These are phyloP conservation scores for Hypoxylon sp. DNA, from an alignment of 2,329 filamentous ascomycete genomes.

Conservation along the genomic window DNA sequence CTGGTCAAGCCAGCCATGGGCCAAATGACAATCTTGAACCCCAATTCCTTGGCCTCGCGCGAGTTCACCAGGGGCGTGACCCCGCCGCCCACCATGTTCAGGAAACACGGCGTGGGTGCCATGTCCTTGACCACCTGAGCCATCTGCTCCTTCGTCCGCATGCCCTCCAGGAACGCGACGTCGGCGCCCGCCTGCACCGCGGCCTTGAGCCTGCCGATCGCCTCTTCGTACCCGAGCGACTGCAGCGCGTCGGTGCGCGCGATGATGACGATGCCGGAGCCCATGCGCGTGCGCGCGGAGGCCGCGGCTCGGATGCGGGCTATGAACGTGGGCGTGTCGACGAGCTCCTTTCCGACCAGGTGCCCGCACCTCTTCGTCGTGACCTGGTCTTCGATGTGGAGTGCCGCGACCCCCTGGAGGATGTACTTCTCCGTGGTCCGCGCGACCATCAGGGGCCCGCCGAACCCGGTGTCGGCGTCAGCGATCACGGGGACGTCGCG, in stretches of 20 bases:
- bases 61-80: slow-evolving; percentile 51
- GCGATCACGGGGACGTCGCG: slow-evolving; percentile 69
- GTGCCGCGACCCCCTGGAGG: slow-evolving; percentile 49
- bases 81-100: slow-evolving; percentile 53
- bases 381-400: slow-evolving; percentile 55
- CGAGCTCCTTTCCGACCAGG: slow-evolving; percentile 54
- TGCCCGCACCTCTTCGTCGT: slow-evolving; percentile 57
- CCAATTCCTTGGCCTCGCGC: slow-evolving; percentile 47
- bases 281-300: slow-evolving; percentile 54
- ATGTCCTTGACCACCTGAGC: slow-evolving; percentile 54
- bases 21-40: slow-evolving; percentile 53
- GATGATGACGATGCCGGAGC: slow-evolving; percentile 69
- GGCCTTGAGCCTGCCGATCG: slow-evolving; percentile 58
- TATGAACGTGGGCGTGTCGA: slow-evolving; percentile 48
- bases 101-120: slow-evolving; percentile 49
- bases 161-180: slow-evolving; percentile 66
- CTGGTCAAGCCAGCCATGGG: slow-evolving; percentile 51
- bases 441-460: slow-evolving; percentile 64
- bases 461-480: slow-evolving; percentile 71
- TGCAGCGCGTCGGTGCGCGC: slow-evolving; percentile 69
- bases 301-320: slow-evolving; percentile 51
- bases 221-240: slow-evolving; percentile 64
- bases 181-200: slow-evolving; percentile 65
- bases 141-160: slow-evolving; percentile 60
- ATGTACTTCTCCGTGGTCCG: slow-evolving; percentile 57